These are phyloP conservation scores for Metschnikowia santaceciliae DNA, from an alignment of 805 yeast species.

Conservation along the genomic window DNA sequence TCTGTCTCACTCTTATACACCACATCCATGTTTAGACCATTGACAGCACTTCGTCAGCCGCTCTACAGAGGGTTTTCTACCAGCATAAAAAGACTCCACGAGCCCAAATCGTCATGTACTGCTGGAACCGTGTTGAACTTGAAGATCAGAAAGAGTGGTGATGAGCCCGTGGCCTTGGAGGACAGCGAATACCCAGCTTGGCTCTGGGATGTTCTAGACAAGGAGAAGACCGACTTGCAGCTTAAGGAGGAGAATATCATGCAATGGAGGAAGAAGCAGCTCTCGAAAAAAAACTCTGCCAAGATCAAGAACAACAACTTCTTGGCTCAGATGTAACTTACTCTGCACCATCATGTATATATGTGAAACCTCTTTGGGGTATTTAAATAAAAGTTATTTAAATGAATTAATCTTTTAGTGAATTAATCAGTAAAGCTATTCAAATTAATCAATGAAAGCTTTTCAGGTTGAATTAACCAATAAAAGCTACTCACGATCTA, in stretches of 20 bases:
- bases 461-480: neutral
- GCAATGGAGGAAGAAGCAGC: constrained; percentile 61
- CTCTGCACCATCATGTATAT: constrained; percentile 11
- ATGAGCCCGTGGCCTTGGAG: constrained; percentile 82
- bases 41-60: constrained; percentile 8
- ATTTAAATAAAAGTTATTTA: neutral
- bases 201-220: constrained; percentile 85
- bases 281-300: constrained; percentile 64
- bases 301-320: constrained; percentile 78
- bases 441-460: too few species aligned
- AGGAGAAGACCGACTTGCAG: constrained; percentile 52
- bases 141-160: constrained; percentile 73
- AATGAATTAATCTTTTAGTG: too few species aligned
- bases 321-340: constrained; percentile 36
- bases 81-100: constrained; percentile 3
- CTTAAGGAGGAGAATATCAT: constrained; percentile 59
- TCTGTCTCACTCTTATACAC: neutral
- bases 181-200: constrained; percentile 91
- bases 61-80: constrained; percentile 11
- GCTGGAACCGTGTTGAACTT: constrained; percentile 73
- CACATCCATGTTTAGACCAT: constrained; percentile 7
- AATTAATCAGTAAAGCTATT: too few species aligned
- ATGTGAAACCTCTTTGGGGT: constrained; percentile 1
- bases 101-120: constrained; percentile 47
- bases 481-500: neutral